phyloP scores from a whole-genome alignment of 306 rosid species.

The Alnus rubra region DNA sequence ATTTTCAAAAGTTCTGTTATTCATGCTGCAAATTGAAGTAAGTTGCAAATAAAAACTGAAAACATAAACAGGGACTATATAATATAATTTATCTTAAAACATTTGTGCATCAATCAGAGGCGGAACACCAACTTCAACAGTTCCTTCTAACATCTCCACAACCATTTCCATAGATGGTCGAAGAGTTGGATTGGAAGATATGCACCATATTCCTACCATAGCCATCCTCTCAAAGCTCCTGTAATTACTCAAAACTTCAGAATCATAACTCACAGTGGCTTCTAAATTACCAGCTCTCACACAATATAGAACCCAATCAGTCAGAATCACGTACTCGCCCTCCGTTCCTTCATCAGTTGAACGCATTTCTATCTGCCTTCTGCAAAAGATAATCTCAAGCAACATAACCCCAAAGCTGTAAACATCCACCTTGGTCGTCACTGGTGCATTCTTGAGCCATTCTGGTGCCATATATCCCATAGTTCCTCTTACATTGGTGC shows the following conservation, averaged over 20 bases:
- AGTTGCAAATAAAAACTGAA: not conserved
- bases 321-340: slow-evolving; percentile 24
- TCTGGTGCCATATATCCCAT: slow-evolving; percentile 50
- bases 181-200: slow-evolving; percentile 29
- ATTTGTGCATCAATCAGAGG: slow-evolving; percentile 16
- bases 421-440: slow-evolving; percentile 7
- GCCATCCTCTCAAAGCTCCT: slow-evolving; percentile 39
- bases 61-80: not conserved
- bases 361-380: slow-evolving; percentile 36
- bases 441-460: slow-evolving; percentile 42
- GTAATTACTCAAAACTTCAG: slow-evolving; percentile 23
- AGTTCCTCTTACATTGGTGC: slow-evolving; percentile 36
- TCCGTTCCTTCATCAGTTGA: slow-evolving; percentile 24
- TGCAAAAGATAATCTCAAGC: slow-evolving; percentile 32
- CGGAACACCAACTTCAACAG: slow-evolving; percentile 27
- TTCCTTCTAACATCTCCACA: slow-evolving; percentile 39
- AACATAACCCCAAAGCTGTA: slow-evolving; percentile 36
- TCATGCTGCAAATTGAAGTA: not conserved
- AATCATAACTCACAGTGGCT: slow-evolving; percentile 18
- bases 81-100: not conserved
- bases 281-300: slow-evolving; percentile 29
- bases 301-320: slow-evolving; percentile 28
- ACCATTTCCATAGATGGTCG: slow-evolving; percentile 36
- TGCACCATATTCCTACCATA: slow-evolving; percentile 39
- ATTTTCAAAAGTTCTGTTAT: no score